Evolutionary conservation across 352 stramenopile genomes (phyloP), one percentile per base, ranked within the genome.

Genomic region (Pythium chondricola): DNA sequence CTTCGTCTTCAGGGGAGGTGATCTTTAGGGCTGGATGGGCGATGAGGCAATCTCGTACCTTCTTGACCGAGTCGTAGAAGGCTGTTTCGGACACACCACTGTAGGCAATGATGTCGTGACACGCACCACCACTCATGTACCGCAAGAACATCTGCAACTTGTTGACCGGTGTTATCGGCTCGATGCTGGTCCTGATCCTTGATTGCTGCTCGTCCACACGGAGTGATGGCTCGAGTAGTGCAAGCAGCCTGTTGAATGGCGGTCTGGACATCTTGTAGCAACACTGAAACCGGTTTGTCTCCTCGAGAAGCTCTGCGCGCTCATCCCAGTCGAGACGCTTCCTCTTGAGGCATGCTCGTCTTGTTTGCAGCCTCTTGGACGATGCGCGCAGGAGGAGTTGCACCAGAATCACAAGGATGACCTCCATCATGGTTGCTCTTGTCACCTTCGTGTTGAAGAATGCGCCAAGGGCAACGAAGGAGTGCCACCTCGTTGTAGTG

Each of bases 141-240:
- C 26, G 26, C 26, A 49, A 17, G 30, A 25, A 49, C 43, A 49
- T 49, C 43, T 49, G 43, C 16, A 48, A 13, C 42, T 48, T 48
- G 27, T 48, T 48, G 10, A 26, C 40, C 7, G 40, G 40, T 10
- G 40, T 31, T 13, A 29, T 25, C 8, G 22, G 38, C 18, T 31
- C 20, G 20, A 13, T 31, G 21, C 38, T 20, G 18, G 4, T 20
- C 14, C 22, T 44, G 6, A 18, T 29, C 38, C 29, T 9, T 31
- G 26, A 43, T 6, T 43, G 37, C 36, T 25, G 10, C 10, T 22
- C 36, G 25, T 42, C 36, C 36, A 42, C 36, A 4, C 4, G 13
- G 3, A 42, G 36, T 7, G 16, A 4, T 25, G 36, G 36, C 10
- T 7, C 36, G 10, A 42, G 17, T 14, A 22, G 36, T 5, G 5